phyloP scores from a whole-genome alignment of 352 stramenopile genomes.

The Poterioochromonas sp. region DNA sequence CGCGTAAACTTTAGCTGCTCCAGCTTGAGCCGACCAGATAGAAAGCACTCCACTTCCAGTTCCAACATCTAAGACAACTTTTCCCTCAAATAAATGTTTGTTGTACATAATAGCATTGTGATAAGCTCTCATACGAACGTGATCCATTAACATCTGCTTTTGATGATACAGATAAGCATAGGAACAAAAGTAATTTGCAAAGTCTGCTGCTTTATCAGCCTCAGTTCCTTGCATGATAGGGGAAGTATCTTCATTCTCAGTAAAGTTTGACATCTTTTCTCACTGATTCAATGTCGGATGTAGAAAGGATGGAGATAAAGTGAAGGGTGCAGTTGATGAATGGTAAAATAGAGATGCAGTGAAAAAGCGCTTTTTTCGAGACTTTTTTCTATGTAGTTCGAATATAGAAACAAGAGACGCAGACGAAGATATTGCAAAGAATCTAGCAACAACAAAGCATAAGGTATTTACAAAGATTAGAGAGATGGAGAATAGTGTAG shows the following conservation, averaged over 20 bases:
- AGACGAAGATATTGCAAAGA: too few relatives aligned
- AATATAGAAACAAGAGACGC: too few relatives aligned
- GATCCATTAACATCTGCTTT: constrained; percentile 99
- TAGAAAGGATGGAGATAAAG: too few relatives aligned
- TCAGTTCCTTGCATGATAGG: constrained; percentile 29
- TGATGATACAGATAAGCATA: constrained; percentile 88
- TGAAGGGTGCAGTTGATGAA: too few relatives aligned
- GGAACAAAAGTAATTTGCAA: constrained; percentile 70
- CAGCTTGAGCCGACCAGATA: constrained; percentile 93
- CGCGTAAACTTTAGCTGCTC: constrained; percentile 86
- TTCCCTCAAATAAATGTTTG: constrained; percentile 81
- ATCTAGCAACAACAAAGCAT: too few relatives aligned
- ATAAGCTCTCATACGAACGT: constrained; percentile 96
- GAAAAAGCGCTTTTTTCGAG: too few relatives aligned
- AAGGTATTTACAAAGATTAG: too few relatives aligned
- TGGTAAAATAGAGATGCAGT: too few relatives aligned
- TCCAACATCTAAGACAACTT: constrained; percentile 97
- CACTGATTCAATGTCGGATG: too few relatives aligned
- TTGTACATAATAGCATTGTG: constrained; percentile 94
- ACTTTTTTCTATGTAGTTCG: too few relatives aligned
- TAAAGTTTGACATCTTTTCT: constrained; percentile 25
- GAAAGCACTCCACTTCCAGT: constrained; percentile 97
- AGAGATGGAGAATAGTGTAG: too few relatives aligned
- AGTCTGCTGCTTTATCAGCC: constrained; percentile 32
- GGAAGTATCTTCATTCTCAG: background rate